A percentile compares a stretch with the other conserved stretches of the same genome.
phyloP scores from a whole-genome alignment of 192 early-diverging fungal genomes.

The Mortierella antarctica region DNA sequence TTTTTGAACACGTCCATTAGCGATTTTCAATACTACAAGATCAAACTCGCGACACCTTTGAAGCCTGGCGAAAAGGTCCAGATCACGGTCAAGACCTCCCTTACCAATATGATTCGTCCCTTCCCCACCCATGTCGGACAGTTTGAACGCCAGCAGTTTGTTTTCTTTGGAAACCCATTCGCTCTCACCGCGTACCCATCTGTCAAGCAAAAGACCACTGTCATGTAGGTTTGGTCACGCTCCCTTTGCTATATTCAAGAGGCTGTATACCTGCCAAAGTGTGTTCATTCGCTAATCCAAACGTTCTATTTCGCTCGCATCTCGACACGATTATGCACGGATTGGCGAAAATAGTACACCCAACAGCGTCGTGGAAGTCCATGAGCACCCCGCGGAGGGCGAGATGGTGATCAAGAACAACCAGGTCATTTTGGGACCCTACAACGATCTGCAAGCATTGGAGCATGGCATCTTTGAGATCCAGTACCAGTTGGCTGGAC shows the following conservation, averaged over 20 bases:
- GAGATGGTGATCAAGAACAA: slow-evolving; percentile 59
- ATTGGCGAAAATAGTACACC: slow-evolving; percentile 20
- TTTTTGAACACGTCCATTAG: slow-evolving; percentile 7
- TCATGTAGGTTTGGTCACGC: slow-evolving; percentile 68
- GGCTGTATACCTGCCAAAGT: background rate
- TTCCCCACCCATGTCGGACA: slow-evolving; percentile 68
- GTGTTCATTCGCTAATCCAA: background rate
- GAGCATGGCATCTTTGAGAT: slow-evolving; percentile 58
- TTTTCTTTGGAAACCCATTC: slow-evolving; percentile 70
- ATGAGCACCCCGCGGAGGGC: slow-evolving; percentile 44
- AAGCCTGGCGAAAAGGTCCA: slow-evolving; percentile 67
- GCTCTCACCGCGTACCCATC: slow-evolving; percentile 74
- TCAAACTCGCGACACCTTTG: slow-evolving; percentile 57
- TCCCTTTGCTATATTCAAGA: background rate
- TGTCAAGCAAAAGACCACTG: slow-evolving; percentile 80
- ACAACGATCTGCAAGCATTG: slow-evolving; percentile 56
- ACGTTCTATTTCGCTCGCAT: background rate
- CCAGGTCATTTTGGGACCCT: slow-evolving; percentile 82
- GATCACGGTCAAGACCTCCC: slow-evolving; percentile 65
- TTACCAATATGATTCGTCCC: slow-evolving; percentile 59
- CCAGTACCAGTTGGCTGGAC: slow-evolving; percentile 73
- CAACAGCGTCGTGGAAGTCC: slow-evolving; percentile 46
- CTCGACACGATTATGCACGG: background rate
- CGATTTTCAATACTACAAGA: slow-evolving; percentile 59
- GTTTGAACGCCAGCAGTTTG: slow-evolving; percentile 72